Evolutionary conservation across 345 rosid genomes (phyloP), one percentile per base, ranked within the genome.

Genomic region (Euphorbia peplus): DNA sequence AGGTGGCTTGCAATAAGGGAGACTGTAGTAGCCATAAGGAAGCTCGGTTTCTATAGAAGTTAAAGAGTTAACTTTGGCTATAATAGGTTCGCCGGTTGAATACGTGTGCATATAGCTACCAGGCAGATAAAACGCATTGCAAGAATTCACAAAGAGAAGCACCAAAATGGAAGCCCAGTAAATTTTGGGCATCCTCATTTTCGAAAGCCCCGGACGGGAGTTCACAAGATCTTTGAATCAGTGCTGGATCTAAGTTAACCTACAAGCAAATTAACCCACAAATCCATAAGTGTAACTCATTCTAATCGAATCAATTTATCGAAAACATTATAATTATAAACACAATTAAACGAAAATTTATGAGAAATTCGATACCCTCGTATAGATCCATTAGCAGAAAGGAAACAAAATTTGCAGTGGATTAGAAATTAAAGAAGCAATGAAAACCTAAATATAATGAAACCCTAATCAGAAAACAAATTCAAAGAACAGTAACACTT

Each of bases 21-120:
- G 91, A 73, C 85, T 87, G 56, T 90, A 89, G 74, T 85, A 93
- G 81, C 90, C 75, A 76, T 77, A 88, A 2, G 97, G 97, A 82
- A 93, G 96, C 87, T 85, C 87, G 0, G 97, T 90, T 68, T 85
- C 96, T 3, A 93, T 89, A 32, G 98, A 90, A n/a, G 98, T 93
- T 78, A 93, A 76, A 24, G 98, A 90, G 76, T 86, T 90, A 21
- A 93, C 96, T 75, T 93, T 90, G 42, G 90, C 90, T 25, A 1
- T n/a, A 57, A 93, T 81, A 4, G 37, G 0, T 6, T 88, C 89
- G 1, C 74, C 67, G 2, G 79, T 68, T 0, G 93, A 86, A 76
- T 87, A 91, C 0, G 92, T 91, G 60, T 76, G 85, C 96, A 90
- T 90, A 72, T 92, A 88, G 79, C 96, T 90, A 70, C 98, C 95